Base-by-base conservation (phyloP, 192 early-diverging fungal species). In the Backusella macrospora region DNA sequence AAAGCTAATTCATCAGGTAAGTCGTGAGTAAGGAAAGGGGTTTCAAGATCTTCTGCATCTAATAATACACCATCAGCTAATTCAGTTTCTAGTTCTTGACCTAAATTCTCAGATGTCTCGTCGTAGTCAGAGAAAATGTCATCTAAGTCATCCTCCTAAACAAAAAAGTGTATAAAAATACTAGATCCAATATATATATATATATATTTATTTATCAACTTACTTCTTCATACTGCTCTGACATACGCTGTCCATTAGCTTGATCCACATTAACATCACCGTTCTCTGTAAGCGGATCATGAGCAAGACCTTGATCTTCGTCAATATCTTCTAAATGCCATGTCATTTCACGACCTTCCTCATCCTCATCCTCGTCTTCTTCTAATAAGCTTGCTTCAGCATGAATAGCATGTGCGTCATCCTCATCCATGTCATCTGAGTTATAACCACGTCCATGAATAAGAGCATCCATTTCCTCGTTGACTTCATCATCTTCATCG, bases 381-480 rank as follows among this genome's bases (percentile, higher is more conserved):
- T 85, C 83, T 13, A 47, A 23, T 21, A 47, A 13, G 43, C 34
- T 10, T 13, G 34, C 62, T 62, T 62, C 62, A 14, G 34, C 34
- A 4, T 62, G 26, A 14, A 37, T 62, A 7, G 13, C 62, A 52
- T 66, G n/a, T 21, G 65, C 16, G 21, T 86, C 83, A 63, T 88
- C 82, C 62, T 90, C 87, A 39, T 83, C 82, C 70, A 83, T 79
- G 14, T 68, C 67, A 63, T 78, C 80, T 42, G 82, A 75, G 39
- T 81, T 72, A 69, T 73, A 78, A 39, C 78, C 77, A 37, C 82
- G 84, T 14, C 86, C 86, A 16, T 76, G 83, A 40, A 82, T 80
- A 13, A 88, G 86, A 13, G 79, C 84, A 13, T 91, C 92, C 18
- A 88, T 84, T 34, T 83, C 87, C 42, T 86, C 88, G 49, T 90